Base-by-base conservation (phyloP, 345 rosid genomes). In the Gossypium raimondii region DNA sequence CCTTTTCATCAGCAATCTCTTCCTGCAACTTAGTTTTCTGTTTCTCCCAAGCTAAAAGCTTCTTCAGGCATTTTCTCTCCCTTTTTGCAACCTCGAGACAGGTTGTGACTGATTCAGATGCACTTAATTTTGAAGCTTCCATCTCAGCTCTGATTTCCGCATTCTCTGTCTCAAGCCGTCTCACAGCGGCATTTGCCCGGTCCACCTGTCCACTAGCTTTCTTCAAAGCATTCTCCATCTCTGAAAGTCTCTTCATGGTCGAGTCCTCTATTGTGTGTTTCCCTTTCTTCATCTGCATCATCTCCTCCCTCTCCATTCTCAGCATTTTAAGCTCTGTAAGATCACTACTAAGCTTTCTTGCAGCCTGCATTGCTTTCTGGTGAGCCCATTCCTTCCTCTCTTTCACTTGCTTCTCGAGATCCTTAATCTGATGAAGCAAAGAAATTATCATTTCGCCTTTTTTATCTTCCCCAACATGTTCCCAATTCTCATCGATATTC, bases 361-460 rank as follows among this genome's bases (percentile, higher is more conserved):
- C 99, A 78, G 98, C 98, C 85, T 95, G 99, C 89, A 91, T 86
- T 27, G 98, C 99, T 89, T 93, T 95, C 86, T 89, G 89, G 59
- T 89, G 98, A 44, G 98, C 97, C 99, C 99, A 95, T 18, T 93
- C 98, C 85, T 85, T 91, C 75, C 94, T 86, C 51, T 93, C 99
- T 83, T 90, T 88, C 67, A 90, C 85, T 82, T 91, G 94, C 81
- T 77, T 89, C 82, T 89, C 93, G 38, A 89, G 86, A 81, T 90
- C 97, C 82, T 89, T 86, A 73, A 90, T 84, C 82, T 94, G 90
- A 67, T 80, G 87, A 72, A 86, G 82, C 77, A 91, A 75, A 71
- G 84, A 80, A 61, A 90, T 76, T 72, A 91, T 85, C 83, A 90
- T 80, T 80, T 87, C 96, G 81, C 92, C 98, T 83, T 86, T 95